These are phyloP conservation scores for Brassica napus DNA, from an alignment of 345 rosid species.

Conservation along the genomic window DNA sequence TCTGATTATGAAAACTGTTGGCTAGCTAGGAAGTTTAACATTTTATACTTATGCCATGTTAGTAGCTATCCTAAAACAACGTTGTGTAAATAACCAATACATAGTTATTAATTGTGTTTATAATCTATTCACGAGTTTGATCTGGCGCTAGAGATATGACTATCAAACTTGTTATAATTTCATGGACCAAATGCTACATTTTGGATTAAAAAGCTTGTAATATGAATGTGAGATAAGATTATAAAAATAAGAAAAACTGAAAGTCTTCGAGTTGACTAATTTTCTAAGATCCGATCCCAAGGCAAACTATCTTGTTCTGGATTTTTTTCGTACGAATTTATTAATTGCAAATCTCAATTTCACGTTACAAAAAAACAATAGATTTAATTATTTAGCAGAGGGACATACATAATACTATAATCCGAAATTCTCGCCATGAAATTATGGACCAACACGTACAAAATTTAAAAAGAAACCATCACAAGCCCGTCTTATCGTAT, in stretches of 20 bases:
- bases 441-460: too few species aligned
- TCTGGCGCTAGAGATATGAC: background rate
- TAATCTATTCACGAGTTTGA: background rate
- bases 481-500: too few species aligned
- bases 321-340: constrained; percentile 11
- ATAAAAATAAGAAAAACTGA: background rate
- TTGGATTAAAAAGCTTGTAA: background rate
- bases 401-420: too few species aligned
- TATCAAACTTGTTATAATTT: background rate
- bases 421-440: too few species aligned
- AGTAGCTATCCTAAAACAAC: background rate
- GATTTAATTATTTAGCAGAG: too few species aligned
- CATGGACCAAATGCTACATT: background rate
- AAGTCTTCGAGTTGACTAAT: constrained; percentile 29
- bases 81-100: background rate
- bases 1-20: background rate
- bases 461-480: too few species aligned
- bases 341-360: background rate
- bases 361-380: background rate
- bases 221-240: background rate
- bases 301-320: constrained; percentile 19
- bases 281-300: constrained; percentile 36
- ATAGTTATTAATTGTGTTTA: background rate
- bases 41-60: background rate
- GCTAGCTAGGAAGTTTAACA: background rate